Evolutionary conservation across 2,329 filamentous ascomycete species (phyloP), one percentile per base, ranked within the genome.

Genomic region (Monilinia laxa): DNA sequence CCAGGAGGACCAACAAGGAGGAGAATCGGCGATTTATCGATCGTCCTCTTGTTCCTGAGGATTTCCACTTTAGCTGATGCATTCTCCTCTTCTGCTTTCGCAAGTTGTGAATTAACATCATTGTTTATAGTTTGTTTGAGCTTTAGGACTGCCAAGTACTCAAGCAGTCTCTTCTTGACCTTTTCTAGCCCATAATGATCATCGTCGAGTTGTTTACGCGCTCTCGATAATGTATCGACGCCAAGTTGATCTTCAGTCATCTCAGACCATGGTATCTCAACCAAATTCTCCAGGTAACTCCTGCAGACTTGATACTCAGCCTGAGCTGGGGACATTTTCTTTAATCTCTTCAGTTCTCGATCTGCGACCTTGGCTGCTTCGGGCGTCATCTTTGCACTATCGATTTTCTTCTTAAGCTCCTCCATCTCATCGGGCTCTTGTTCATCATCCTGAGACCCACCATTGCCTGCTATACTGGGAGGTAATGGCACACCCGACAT

Each of bases 131-230:
- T 88, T 76, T 97, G 93, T 82, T 98, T 99, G 66, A 99, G 84
- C 72, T 95, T 90, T 63, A 99, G 83, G n/a, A 99, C 95, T 2
- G 95, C 96, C 54, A 99, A 83, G 76, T 99, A 99, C 77, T 98
- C 96, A 6, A 99, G 84, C 28, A 99, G 79, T 54, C 95, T 86
- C 84, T 97, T 97, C 86, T 99, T 99, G 75, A 99, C 94, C 79
- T 94, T 96, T 69, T 98, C 93, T 18, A 99, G 82, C 0, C 95
- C 95, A 73, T 98, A 98, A 78, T 99, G 95, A 75, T 99, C 95
- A 70, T 96, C 89, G 74, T 99, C 93, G 7, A 99, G 85, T 78
- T 98, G 95, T 79, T 93, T 91, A 65, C 92, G 87, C 9, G 95
- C 95, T 72, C 85, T 85, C 67, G 85, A 83, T 66, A 98, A 78